A percentile compares a stretch with the other conserved stretches of the same genome.
These are phyloP conservation scores for Chamaecyparis obtusa DNA, from an alignment of 75 land plant genomes.

Conservation along the genomic window DNA sequence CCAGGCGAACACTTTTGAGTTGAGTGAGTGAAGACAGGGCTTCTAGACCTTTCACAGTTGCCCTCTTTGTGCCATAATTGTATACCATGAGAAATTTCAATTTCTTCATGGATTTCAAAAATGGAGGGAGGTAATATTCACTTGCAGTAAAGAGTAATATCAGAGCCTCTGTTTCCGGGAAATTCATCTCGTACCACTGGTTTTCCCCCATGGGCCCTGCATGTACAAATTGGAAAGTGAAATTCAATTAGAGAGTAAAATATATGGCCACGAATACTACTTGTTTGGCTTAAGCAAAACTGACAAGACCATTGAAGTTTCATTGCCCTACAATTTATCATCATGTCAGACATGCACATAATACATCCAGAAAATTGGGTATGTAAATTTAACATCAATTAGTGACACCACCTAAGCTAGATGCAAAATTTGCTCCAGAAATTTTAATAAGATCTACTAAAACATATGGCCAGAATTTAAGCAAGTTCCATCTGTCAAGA, in stretches of 20 bases:
- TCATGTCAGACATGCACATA: too few relatives aligned
- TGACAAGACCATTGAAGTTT: too few relatives aligned
- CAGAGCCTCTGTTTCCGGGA: slow-evolving; percentile 58
- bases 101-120: slow-evolving; percentile 41
- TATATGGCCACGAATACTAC: background rate
- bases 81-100: slow-evolving; percentile 44
- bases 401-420: background rate
- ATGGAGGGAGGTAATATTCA: slow-evolving; percentile 54
- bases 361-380: too few relatives aligned
- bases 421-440: too few relatives aligned
- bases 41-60: background rate
- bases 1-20: too few relatives aligned
- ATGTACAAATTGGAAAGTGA: background rate
- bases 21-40: background rate
- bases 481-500: too few relatives aligned
- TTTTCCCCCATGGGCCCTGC: slow-evolving; percentile 49
- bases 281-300: too few relatives aligned
- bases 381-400: too few relatives aligned
- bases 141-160: slow-evolving; percentile 44
- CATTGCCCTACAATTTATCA: too few relatives aligned
- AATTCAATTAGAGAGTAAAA: background rate
- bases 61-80: slow-evolving; percentile 26
- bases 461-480: background rate
- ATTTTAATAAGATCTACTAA: background rate
- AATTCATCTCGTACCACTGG: slow-evolving; percentile 50